A percentile compares a stretch with the other conserved stretches of the same genome.
These are phyloP conservation scores for Penicillium olsonii DNA, from an alignment of 2,329 filamentous ascomycete species.

Conservation along the genomic window DNA sequence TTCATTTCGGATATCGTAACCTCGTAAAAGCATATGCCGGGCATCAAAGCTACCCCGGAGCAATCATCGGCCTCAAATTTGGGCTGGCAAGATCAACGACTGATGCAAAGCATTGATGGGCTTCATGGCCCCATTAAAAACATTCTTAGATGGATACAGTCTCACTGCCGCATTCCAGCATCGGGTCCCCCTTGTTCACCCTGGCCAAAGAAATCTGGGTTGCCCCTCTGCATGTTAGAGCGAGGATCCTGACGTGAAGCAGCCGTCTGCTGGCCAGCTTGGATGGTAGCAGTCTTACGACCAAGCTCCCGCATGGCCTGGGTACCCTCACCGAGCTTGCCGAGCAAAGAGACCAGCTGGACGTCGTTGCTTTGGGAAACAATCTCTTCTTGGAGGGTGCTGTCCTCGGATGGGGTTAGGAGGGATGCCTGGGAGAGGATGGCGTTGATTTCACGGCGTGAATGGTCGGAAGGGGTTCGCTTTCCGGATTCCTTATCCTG, in stretches of 20 bases:
- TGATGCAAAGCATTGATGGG: no score
- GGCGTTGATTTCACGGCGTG: constrained; percentile 85
- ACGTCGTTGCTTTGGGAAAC: constrained; percentile 83
- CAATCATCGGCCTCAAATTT: background rate
- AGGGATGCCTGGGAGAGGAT: constrained; percentile 81
- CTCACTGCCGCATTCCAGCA: constrained; percentile 10
- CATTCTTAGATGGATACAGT: no score
- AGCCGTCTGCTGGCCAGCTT: constrained; percentile 36
- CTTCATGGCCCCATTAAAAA: no score
- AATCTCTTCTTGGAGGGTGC: constrained; percentile 69
- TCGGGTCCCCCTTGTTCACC: no score
- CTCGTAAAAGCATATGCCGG: constrained; percentile 4
- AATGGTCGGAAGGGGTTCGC: no score
- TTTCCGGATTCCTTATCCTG: no score
- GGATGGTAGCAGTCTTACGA: constrained; percentile 68
- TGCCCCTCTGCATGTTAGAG: constrained; percentile 24
- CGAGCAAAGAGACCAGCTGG: constrained; percentile 72
- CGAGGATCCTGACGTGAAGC: constrained; percentile 25
- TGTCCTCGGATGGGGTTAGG: constrained; percentile 69
- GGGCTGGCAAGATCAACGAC: no score
- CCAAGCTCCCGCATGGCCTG: constrained; percentile 72
- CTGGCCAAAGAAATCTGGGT: constrained; percentile 28
- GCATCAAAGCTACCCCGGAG: background rate
- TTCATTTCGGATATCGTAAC: constrained; percentile 11
- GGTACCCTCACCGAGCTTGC: constrained; percentile 71